Base-by-base conservation (phyloP, 2,329 filamentous ascomycete species). In the Ceratocystis cubensis region DNA sequence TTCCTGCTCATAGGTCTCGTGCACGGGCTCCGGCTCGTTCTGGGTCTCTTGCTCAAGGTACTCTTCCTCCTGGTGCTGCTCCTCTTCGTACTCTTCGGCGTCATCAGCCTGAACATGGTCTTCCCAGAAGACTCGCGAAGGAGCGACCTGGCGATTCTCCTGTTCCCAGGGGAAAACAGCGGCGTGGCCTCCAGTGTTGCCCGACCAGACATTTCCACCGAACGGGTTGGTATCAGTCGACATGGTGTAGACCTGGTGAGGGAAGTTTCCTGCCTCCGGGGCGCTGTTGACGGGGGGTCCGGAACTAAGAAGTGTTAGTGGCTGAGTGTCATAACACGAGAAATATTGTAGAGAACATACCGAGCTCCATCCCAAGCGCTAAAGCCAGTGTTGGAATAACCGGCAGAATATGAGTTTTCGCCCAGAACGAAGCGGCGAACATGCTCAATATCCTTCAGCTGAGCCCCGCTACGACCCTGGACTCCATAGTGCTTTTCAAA, bases 181-280 rank as follows among this genome's bases (percentile, higher is more conserved):
- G 15, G 64, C 64, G 10, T 68, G 66, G 57, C 44, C 10, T 7
- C 57, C 66, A 10, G 45, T 48, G 41, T 66, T 66, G 44, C 66
- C 66, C 7, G 64, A 44, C 67, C 67, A 66, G 17, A 53, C 45
- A 15, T 41, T 45, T 3, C 56, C 45, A 30, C 30, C 28, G 28
- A 44, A 50, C 25, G 28, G 46, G n/a, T 41, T 59, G 46, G 61
- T 53, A 37, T 66, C 56, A 22, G 64, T 68, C 4, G 88, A 96
- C 87, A 96, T 96, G 66, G 83, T 81, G 75, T 97, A 97, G 66
- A 85, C 85, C 66, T 85, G 84, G 61, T 81, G 81, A 17, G 91
- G 90, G 72, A 97, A 88, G 74, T 95, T 90, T 69, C 84, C 79
- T 5, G 91, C 93, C 79, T 97, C 94, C 7, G 92, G 92, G 73